phyloP scores from a whole-genome alignment of 2,329 filamentous ascomycete genomes.

The Geosmithia morbida region DNA sequence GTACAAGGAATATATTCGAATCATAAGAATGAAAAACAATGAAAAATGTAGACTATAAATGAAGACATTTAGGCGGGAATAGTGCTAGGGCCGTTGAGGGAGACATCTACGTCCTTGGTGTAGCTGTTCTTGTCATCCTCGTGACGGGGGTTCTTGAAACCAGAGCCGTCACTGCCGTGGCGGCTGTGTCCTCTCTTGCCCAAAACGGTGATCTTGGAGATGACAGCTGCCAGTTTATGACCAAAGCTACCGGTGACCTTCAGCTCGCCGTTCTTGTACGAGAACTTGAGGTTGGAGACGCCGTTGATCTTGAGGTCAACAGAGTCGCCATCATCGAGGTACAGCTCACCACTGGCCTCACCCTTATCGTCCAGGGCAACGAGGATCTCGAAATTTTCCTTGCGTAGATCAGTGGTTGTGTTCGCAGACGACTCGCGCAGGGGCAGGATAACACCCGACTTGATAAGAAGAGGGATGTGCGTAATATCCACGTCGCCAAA shows the following conservation, averaged over 20 bases:
- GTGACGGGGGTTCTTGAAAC: not conserved
- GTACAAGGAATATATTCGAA: no score
- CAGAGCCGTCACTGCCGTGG: not conserved
- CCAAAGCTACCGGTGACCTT: conserved; percentile 36
- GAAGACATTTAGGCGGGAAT: no score
- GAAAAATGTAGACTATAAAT: no score
- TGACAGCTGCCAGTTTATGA: conserved; percentile 26
- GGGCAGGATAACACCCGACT: conserved; percentile 51
- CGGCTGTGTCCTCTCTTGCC: not conserved
- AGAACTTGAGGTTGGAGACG: conserved; percentile 44
- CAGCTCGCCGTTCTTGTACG: conserved; percentile 38
- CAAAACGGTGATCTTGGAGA: conserved; percentile 36
- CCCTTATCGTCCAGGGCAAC: conserved; percentile 51
- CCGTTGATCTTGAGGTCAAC: conserved; percentile 33
- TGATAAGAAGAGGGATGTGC: conserved; percentile 51
- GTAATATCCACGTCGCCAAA: conserved; percentile 22
- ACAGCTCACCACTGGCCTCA: conserved; percentile 51
- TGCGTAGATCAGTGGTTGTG: conserved; percentile 49
- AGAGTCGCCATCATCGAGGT: conserved; percentile 64
- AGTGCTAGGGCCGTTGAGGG: conserved; percentile 4
- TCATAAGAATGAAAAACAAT: no score
- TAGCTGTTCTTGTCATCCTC: conserved; percentile 2
- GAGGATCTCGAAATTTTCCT: conserved; percentile 55
- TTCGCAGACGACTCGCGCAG: conserved; percentile 38
- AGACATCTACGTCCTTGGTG: conserved; percentile 4